These are phyloP conservation scores for Camellia granthamiana DNA, from an alignment of 148 eudicot genomes.

Conservation along the genomic window DNA sequence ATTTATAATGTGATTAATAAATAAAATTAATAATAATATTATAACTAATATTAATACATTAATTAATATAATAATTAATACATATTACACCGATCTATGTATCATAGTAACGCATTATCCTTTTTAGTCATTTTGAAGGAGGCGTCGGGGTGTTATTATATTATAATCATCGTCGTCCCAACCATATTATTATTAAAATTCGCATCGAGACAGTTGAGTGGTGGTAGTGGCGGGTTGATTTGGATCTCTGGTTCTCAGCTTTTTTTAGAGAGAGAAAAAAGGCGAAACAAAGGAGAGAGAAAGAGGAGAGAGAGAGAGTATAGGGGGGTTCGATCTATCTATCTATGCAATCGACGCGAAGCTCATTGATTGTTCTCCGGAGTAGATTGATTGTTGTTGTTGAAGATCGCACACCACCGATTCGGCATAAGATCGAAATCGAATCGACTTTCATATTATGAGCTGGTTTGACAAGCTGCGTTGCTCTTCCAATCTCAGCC, in stretches of 20 bases:
- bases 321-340: neutral
- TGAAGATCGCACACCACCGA: slow-evolving; percentile 5
- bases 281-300: neutral
- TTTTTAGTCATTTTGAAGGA: no score
- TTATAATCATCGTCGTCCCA: no score
- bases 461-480: slow-evolving; percentile 60
- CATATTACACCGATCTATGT: no score
- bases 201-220: neutral
- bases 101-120: no score
- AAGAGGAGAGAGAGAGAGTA: slow-evolving; percentile 1
- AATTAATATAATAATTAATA: no score
- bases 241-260: neutral
- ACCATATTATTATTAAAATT: neutral
- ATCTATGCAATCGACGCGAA: slow-evolving; percentile 26
- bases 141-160: no score
- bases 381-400: neutral
- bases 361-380: neutral
- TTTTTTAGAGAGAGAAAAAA: slow-evolving; percentile 6
- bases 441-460: slow-evolving; percentile 33
- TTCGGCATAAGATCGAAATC: slow-evolving; percentile 3
- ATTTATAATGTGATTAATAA: no score
- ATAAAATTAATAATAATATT: no score
- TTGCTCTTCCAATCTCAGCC: slow-evolving; percentile 54
- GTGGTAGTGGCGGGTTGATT: neutral
- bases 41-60: no score